These are phyloP conservation scores for Leptographium galeiforme DNA, from an alignment of 2,329 filamentous ascomycete species.

Conservation along the genomic window DNA sequence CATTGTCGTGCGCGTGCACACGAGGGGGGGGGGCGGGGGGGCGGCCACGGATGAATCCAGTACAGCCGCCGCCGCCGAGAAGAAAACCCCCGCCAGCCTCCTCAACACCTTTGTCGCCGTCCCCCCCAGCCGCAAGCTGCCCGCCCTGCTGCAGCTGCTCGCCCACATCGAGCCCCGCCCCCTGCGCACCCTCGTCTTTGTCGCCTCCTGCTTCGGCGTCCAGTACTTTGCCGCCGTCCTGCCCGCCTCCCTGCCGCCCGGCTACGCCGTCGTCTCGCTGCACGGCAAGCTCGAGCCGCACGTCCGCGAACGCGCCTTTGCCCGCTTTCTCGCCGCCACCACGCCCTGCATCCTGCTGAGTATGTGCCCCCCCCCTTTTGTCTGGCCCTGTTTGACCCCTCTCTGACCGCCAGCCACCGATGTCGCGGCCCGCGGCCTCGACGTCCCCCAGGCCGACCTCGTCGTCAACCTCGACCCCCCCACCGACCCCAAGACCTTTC, in stretches of 20 bases:
- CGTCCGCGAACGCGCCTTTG: constrained; percentile 78
- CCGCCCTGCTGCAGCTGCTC: constrained; percentile 58
- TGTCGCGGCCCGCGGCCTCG: constrained; percentile 75
- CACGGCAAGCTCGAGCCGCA: constrained; percentile 88
- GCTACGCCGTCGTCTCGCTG: constrained; percentile 61
- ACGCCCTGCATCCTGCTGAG: constrained; percentile 69
- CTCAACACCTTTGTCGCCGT: constrained; percentile 75
- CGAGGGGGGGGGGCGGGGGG: constrained; percentile 29
- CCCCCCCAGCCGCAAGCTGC: constrained; percentile 67
- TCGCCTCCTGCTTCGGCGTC: constrained; percentile 87
- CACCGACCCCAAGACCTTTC: constrained; percentile 85
- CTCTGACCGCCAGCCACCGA: too few relatives aligned
- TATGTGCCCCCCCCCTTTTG: neutral
- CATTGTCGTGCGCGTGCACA: constrained; percentile 85
- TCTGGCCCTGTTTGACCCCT: too few relatives aligned
- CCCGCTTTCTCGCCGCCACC: constrained; percentile 60
- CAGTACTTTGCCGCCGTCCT: constrained; percentile 85
- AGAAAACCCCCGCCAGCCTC: constrained; percentile 81
- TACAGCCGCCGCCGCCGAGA: constrained; percentile 42
- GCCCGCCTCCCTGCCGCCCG: constrained; percentile 53
- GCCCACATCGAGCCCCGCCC: constrained; percentile 57
- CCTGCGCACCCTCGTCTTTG: constrained; percentile 77
- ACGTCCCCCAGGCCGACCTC: constrained; percentile 83
- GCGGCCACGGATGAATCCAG: constrained; percentile 44
- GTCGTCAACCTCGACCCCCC: constrained; percentile 77